Evolutionary conservation across 345 rosid species (phyloP).

Genomic region (Ricinus communis): DNA sequence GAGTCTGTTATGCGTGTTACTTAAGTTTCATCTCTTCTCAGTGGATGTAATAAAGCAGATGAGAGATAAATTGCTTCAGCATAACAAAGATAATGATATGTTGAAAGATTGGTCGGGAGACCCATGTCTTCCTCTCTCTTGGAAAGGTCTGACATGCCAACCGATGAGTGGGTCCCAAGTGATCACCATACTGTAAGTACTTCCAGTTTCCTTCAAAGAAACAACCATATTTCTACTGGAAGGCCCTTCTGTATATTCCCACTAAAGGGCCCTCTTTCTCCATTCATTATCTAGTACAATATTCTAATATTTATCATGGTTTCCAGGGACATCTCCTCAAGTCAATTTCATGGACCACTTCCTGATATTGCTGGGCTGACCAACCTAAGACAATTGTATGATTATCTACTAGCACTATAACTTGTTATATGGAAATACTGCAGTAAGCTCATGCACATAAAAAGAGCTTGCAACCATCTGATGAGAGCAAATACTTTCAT

Average conservation of each 20-base stretch:
- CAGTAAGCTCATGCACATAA: too few species aligned
- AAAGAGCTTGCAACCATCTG: too few species aligned
- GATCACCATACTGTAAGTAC: conserved; percentile 52
- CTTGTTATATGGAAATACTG: too few species aligned
- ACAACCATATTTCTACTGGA: not conserved
- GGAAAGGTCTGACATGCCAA: conserved; percentile 56
- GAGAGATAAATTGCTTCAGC: conserved; percentile 30
- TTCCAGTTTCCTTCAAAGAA: not conserved
- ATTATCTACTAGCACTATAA: conserved; percentile 8
- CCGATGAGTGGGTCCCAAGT: conserved; percentile 24
- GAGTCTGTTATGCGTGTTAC: not conserved
- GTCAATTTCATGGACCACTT: conserved; percentile 35
- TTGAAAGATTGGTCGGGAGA: conserved; percentile 64
- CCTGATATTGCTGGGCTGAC: conserved; percentile 39
- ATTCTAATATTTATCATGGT: not conserved
- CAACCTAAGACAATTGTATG: conserved; percentile 51
- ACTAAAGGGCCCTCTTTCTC: not conserved
- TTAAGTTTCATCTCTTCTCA: conserved; percentile 14
- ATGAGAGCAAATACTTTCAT: too few species aligned
- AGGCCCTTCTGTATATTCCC: not conserved
- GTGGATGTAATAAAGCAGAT: conserved; percentile 41
- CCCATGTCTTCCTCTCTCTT: conserved; percentile 54
- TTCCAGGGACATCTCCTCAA: conserved; percentile 52
- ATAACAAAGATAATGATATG: conserved; percentile 28
- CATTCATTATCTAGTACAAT: not conserved